Evolutionary conservation across 208 protist genomes (phyloP), one percentile per base, ranked within the genome.

Genomic region (Trypanosoma cruzi): DNA sequence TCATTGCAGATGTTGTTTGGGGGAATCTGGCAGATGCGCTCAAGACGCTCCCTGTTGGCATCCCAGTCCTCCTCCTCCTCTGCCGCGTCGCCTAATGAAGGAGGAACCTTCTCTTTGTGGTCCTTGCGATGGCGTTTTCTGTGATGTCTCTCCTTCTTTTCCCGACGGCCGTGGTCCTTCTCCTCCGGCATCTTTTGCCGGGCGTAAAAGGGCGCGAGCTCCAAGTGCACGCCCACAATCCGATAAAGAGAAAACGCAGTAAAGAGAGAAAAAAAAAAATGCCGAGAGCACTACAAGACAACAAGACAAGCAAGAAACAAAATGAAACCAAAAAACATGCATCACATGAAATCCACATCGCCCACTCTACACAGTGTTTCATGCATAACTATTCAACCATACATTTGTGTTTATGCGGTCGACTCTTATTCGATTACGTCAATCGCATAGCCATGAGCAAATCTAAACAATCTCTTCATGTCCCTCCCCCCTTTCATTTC

Each of bases 1-100:
- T 97, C 92, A n/a, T 79, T 81, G 67, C 92, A 97, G 20, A 86
- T 54, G 69, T 88, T 92, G 69, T 96, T 96, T 8, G 84, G 84
- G 53, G 60, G 70, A 55, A 60, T 67, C 34, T 62, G 65, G 54
- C 87, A 89, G 2, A 96, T 71, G 26, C 59, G 77, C 63, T 94
- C 91, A 56, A 96, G 64, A 0, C 76, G 77, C 0, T 60, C 52
- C 11, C 80, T 79, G 62, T 96, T 93, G 37, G 72, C 82, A 36
- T 87, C 77, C 86, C 79, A 89, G 61, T 93, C 74, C 66, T 73
- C 75, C 0, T 72, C 72, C 10, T 69, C 64, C 16, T 58, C 50
- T 28, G 11, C n/a, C 14, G 37, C 67, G 24, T 2, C 29, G 2
- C 22, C n/a, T 22, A n/a, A 18, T 29, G 32, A n/a, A 16, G 50